Base-by-base conservation (phyloP, 2,329 filamentous ascomycete genomes). In the Pseudohalonectria lignicola region DNA sequence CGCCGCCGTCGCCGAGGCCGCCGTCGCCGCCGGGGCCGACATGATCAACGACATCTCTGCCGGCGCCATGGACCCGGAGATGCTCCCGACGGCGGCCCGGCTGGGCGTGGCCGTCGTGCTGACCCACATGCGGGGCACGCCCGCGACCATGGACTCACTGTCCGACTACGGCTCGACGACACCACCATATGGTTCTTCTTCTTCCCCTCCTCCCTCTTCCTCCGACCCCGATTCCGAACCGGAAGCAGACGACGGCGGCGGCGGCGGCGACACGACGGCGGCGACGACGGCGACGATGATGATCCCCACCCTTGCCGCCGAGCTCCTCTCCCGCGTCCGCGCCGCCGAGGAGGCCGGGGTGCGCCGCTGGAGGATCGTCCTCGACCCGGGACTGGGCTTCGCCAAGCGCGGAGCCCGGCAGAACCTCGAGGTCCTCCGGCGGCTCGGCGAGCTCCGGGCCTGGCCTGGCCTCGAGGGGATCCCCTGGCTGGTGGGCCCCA, bases 21-120 rank as follows among this genome's bases (percentile, higher is more conserved):
- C 86, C 15, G 69, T 92, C 40, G 62, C 67, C 19, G 84, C 80
- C 4, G 92, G 92, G 36, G 90, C 88, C 6, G 81, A 95, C 55
- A 83, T 98, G 45, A 77, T 98, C 62, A 98, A 98, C 61, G 92
- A 98, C 57, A 79, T 98, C 26, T 93, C 86, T 1, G 86, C 82
- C 2, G 92, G 92, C 4, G 54, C 67, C 4, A 66, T 94, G 36
- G 92, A 96, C 55, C 63, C 74, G 0, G 69, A 72, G 1, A 96
- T 98, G 87, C 73, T 98, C 1, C 51, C 77, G 12, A 87, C 84
- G 0, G 80, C 90, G 44, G 90, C 85, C 0, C 67, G 71, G 4
- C 71, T 92, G 0, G 81, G 84, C 26, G 86, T 80, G 49, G 86
- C 87, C 3, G 78, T 95, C 23, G 74, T 70, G 44, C 69, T 95